Evolutionary conservation across 2,329 filamentous ascomycete genomes (phyloP).

Genomic region (Juglanconis sp.): DNA sequence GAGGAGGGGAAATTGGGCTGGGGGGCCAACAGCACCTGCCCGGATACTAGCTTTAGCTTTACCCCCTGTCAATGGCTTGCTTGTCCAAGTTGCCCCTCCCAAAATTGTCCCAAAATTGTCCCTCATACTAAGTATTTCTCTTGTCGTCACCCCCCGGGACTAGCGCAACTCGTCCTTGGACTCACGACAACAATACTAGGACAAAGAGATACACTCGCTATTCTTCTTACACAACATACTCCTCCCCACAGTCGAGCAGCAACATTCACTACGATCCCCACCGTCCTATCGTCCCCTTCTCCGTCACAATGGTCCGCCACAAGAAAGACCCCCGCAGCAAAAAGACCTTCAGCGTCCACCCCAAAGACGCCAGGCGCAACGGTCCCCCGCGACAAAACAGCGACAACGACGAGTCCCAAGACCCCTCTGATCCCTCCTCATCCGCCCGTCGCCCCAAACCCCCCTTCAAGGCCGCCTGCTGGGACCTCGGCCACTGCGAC

Average conservation of each 20-base stretch:
- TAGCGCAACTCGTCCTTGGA: too few species aligned
- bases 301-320: constrained; percentile 75
- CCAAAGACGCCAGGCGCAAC: constrained; percentile 29
- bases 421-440: constrained; percentile 18
- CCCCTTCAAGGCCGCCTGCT: constrained; percentile 88
- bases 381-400: constrained; percentile 30
- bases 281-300: background rate
- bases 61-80: background rate
- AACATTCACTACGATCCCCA: background rate
- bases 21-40: background rate
- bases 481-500: constrained; percentile 97
- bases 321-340: constrained; percentile 72
- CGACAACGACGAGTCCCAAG: constrained; percentile 32
- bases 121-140: too few species aligned
- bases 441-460: constrained; percentile 35
- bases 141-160: too few species aligned
- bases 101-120: background rate
- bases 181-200: too few species aligned
- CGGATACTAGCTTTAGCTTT: background rate
- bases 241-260: background rate
- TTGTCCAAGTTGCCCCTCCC: constrained; percentile 8
- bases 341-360: constrained; percentile 30
- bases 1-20: background rate
- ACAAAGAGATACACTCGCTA: background rate
- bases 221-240: background rate